Evolutionary conservation across 148 eudicot species (phyloP), one percentile per base, ranked within the genome.

Genomic region (Chenopodium suecicum): DNA sequence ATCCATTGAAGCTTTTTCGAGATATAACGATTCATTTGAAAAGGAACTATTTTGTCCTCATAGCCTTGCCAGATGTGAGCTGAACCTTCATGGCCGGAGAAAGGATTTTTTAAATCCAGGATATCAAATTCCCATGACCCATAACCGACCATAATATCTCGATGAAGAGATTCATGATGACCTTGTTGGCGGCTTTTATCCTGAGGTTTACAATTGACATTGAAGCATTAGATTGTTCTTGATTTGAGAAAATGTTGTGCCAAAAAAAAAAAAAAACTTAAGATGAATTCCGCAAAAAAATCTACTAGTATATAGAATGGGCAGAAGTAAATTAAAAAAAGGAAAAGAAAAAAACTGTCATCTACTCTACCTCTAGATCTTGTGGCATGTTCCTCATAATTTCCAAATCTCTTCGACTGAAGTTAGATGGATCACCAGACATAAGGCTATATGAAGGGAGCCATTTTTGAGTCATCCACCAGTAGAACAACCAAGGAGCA

Each of bases 21-120:
- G 62, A 87, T 85, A 31, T 80, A 87, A 12, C 86, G 86, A 62
- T 85, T 85, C 47, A 87, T 64, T 75, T 74, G 68, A 16, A 85
- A 77, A 29, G 94, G 94, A 69, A 95, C 82, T 9, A 92, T 75
- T 75, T 77, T 90, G 82, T 95, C 98, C 74, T 93, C 89, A 27
- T 58, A 76, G 56, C 96, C 98, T 82, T 91, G 97, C 97, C 98
- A 95, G n/a, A 95, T 71, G 81, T 92, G 95, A 86, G 89, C 90
- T 0, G 91, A 87, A 29, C 96, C 90, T 54, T 91, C 89, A 7
- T 83, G 85, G 76, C 86, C 56, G 27, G 92, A 89, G 78, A 90
- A 92, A 62, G 98, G 97, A 83, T 92, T 87, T 13, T 56, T 77
- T 1, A 95, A 32, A 78, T 90, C 92, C 82, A 84, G 69, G 7